These are phyloP conservation scores for Paraurostyla sp. DNA, from an alignment of 73 alveolate species.

Conservation along the genomic window DNA sequence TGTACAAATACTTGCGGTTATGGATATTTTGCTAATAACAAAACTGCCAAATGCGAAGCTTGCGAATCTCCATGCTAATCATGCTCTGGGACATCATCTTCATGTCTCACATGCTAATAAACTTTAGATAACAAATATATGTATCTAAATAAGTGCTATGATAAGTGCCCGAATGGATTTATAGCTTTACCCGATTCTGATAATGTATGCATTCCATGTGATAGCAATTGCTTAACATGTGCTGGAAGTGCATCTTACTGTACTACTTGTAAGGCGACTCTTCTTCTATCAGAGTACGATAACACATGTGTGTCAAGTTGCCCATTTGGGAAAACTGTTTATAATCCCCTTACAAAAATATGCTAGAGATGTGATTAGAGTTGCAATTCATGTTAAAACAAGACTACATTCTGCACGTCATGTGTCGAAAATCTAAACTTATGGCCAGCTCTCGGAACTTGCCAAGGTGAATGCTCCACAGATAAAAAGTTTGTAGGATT, in stretches of 20 bases:
- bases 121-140: not conserved
- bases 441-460: not conserved
- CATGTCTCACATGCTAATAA: slow-evolving; percentile 44
- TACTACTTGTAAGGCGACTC: slow-evolving; percentile 1
- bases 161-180: slow-evolving; percentile 40
- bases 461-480: slow-evolving; percentile 48
- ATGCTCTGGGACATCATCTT: slow-evolving; percentile 54
- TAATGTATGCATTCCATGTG: slow-evolving; percentile 17
- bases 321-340: slow-evolving; percentile 47
- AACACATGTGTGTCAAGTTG: slow-evolving; percentile 49
- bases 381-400: slow-evolving; percentile 52
- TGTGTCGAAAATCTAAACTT: slow-evolving; percentile 29
- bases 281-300: not conserved
- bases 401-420: slow-evolving; percentile 55
- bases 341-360: not conserved
- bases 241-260: not conserved
- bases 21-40: slow-evolving; percentile 56
- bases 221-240: slow-evolving; percentile 38
- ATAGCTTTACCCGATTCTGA: not conserved
- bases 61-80: slow-evolving; percentile 62
- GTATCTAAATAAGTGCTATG: not conserved
- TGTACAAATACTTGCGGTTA: slow-evolving; percentile 56
- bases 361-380: slow-evolving; percentile 56
- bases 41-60: slow-evolving; percentile 27
- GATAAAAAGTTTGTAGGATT: slow-evolving; percentile 29